Percentiles rank a stretch among this genome's conserved stretches.
Conservation (phyloP, 2,329 filamentous ascomycete genomes). For the Microthyrium microscopicum region DNA sequence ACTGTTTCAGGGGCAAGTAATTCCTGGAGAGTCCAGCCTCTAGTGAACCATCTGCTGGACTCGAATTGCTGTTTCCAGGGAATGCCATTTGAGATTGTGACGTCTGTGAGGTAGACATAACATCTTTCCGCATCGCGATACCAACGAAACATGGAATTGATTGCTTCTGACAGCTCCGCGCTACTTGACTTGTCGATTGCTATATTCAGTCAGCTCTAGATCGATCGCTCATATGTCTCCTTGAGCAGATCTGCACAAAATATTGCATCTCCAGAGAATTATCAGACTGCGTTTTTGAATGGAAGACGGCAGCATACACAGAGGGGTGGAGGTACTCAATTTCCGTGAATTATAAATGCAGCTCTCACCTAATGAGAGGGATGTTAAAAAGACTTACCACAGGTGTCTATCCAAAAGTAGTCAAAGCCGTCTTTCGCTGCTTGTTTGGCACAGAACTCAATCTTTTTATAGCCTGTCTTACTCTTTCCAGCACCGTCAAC, state of each 20-base stretch:
- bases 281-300: too few relatives aligned
- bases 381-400: conserved; percentile 15
- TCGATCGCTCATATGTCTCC: too few relatives aligned
- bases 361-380: too few relatives aligned
- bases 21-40: conserved; percentile 9
- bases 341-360: too few relatives aligned
- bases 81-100: conserved; percentile 4
- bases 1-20: conserved; percentile 7
- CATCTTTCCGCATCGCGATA: conserved; percentile 6
- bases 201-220: too few relatives aligned
- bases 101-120: conserved; percentile 8
- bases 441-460: conserved; percentile 6
- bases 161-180: conserved; percentile 8
- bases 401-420: conserved; percentile 24
- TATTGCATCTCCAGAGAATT: too few relatives aligned
- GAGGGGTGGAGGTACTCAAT: too few relatives aligned
- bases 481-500: not conserved
- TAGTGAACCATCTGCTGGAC: conserved; percentile 9
- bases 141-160: conserved; percentile 10
- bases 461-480: conserved; percentile 9
- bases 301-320: too few relatives aligned
- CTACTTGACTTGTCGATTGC: conserved; percentile 7
- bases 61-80: conserved; percentile 7
- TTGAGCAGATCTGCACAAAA: too few relatives aligned
- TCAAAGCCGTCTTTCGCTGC: conserved; percentile 7